Evolutionary conservation across 2,329 filamentous ascomycete species (phyloP).

Genomic region (Pseudophaeomoniella oleicola): DNA sequence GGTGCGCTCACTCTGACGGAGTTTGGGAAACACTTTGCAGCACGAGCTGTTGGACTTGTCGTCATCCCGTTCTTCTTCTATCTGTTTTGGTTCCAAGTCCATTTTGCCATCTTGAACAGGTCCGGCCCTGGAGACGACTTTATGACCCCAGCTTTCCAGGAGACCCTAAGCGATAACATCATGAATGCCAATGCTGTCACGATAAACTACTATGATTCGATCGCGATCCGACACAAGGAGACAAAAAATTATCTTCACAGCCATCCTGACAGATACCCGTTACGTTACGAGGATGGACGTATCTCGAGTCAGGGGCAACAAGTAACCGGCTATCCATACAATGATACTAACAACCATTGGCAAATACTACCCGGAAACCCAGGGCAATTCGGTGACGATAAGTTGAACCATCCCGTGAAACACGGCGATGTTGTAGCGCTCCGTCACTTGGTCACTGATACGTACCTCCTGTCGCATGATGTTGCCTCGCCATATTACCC

Average conservation of each 20-base stretch:
- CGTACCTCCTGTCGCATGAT: slow-evolving; percentile 80
- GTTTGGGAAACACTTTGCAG: slow-evolving; percentile 80
- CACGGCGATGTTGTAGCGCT: slow-evolving; percentile 80
- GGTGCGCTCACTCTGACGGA: slow-evolving; percentile 66
- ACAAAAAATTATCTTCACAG: slow-evolving; percentile 95
- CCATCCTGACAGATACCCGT: slow-evolving; percentile 73
- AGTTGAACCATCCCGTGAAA: slow-evolving; percentile 44
- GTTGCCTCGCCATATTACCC: slow-evolving; percentile 92
- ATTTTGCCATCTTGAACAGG: slow-evolving; percentile 75
- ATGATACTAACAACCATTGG: slow-evolving; percentile 99
- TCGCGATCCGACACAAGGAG: slow-evolving; percentile 89
- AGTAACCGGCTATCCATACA: slow-evolving; percentile 93
- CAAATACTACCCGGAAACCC: slow-evolving; percentile 62
- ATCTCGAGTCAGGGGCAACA: slow-evolving; percentile 97
- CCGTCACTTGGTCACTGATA: slow-evolving; percentile 73
- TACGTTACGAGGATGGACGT: slow-evolving; percentile 92
- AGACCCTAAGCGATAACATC: slow-evolving; percentile 85
- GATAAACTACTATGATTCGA: slow-evolving; percentile 79
- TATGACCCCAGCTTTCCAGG: slow-evolving; percentile 97
- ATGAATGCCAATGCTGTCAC: slow-evolving; percentile 78
- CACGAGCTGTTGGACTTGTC: slow-evolving; percentile 74
- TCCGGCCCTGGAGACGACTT: slow-evolving; percentile 96
- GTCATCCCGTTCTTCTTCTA: slow-evolving; percentile 93
- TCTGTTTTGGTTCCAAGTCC: slow-evolving; percentile 99
- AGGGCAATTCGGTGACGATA: slow-evolving; percentile 31